These are phyloP conservation scores for Roridomyces roridus DNA, from an alignment of 768 basidiomycete genomes.

Conservation along the genomic window DNA sequence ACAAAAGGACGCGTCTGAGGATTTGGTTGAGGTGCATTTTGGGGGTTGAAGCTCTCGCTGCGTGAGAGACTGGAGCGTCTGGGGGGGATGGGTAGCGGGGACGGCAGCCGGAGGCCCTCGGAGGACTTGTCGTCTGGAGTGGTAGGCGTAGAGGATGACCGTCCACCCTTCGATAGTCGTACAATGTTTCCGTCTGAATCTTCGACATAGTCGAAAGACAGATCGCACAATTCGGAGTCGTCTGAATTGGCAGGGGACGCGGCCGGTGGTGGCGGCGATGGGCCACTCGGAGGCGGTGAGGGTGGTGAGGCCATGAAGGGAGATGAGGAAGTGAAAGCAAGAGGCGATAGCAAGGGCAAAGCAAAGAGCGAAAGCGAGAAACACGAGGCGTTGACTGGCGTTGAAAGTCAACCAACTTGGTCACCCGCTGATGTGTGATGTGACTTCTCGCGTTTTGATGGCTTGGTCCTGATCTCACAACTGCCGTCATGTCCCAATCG, in stretches of 20 bases:
- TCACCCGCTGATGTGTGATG: no score
- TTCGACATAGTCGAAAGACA: slow-evolving; percentile 69
- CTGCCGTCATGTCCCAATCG: no score
- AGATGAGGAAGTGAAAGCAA: background rate
- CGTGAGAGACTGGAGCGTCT: slow-evolving; percentile 31
- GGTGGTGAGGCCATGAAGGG: background rate
- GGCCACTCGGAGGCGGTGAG: slow-evolving; percentile 28
- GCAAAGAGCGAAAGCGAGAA: no score
- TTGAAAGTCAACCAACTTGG: no score
- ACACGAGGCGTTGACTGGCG: no score
- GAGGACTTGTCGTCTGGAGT: slow-evolving; percentile 49
- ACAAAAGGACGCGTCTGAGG: slow-evolving; percentile 62
- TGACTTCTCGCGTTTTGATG: no score
- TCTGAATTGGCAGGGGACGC: slow-evolving; percentile 52
- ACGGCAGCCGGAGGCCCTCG: background rate
- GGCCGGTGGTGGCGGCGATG: slow-evolving; percentile 30
- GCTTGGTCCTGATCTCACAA: no score
- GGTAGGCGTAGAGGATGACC: slow-evolving; percentile 47
- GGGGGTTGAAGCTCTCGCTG: slow-evolving; percentile 36
- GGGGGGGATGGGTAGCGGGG: slow-evolving; percentile 29
- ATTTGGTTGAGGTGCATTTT: slow-evolving; percentile 23
- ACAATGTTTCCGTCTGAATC: slow-evolving; percentile 62
- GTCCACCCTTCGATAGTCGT: slow-evolving; percentile 53
- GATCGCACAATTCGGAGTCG: slow-evolving; percentile 62
- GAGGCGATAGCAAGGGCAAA: slow-evolving; percentile 1